Evolutionary conservation across 2,329 filamentous ascomycete genomes (phyloP).

Genomic region (Aspergillus fumigatiaffinis): DNA sequence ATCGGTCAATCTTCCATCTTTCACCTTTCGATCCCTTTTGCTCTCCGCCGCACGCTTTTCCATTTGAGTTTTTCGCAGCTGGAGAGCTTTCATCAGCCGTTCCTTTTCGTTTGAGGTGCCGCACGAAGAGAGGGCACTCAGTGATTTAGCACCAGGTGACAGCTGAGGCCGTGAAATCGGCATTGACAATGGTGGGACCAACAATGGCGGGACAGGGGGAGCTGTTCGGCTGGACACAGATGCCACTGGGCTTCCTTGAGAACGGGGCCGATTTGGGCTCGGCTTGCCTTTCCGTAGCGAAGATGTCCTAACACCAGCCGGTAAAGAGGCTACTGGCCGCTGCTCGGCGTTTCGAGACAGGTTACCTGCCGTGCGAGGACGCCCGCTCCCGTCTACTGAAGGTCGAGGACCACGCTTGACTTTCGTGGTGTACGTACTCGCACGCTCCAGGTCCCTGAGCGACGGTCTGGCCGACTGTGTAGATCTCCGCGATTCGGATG

Average conservation of each 20-base stretch:
- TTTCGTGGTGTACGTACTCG: slow-evolving; percentile 52
- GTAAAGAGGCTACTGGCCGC: slow-evolving; percentile 73
- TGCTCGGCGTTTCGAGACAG: slow-evolving; percentile 46
- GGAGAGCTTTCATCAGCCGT: slow-evolving; percentile 88
- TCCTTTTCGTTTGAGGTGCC: slow-evolving; percentile 85
- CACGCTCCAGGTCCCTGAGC: slow-evolving; percentile 41
- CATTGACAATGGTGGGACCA: slow-evolving; percentile 36
- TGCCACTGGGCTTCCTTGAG: slow-evolving; percentile 36
- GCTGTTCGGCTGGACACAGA: slow-evolving; percentile 25
- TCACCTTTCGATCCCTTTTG: slow-evolving; percentile 22
- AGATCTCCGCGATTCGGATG: slow-evolving; percentile 35
- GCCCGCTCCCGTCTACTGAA: slow-evolving; percentile 59
- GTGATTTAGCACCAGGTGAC: slow-evolving; percentile 40
- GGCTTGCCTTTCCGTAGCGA: slow-evolving; percentile 47
- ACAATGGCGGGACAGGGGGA: slow-evolving; percentile 37
- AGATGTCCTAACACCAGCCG: slow-evolving; percentile 71
- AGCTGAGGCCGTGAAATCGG: slow-evolving; percentile 31
- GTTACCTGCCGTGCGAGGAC: slow-evolving; percentile 56
- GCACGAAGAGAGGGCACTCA: slow-evolving; percentile 45
- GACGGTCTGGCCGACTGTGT: slow-evolving; percentile 43
- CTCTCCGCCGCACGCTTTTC: slow-evolving; percentile 31
- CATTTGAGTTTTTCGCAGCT: slow-evolving; percentile 80
- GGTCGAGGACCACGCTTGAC: slow-evolving; percentile 86
- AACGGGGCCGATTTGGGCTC: slow-evolving; percentile 40
- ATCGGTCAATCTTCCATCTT: slow-evolving; percentile 12